Percentiles rank a stretch among this genome's conserved stretches.
These are phyloP conservation scores for Polygonum maritimum DNA, from an alignment of 148 eudicot species.

Conservation along the genomic window DNA sequence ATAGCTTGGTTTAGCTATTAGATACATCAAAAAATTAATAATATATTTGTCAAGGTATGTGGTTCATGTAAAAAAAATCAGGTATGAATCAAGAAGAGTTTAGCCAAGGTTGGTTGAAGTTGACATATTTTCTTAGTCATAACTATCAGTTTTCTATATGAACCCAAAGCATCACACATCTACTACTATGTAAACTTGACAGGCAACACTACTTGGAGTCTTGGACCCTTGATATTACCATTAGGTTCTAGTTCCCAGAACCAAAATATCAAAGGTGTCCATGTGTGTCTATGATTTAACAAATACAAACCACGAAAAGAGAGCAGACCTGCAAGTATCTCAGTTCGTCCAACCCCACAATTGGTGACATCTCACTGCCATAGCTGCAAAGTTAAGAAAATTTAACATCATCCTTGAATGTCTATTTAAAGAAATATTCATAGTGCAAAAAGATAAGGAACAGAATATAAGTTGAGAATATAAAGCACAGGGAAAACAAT, in stretches of 20 bases:
- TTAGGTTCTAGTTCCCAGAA: background rate
- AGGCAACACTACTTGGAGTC: background rate
- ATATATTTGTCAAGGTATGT: background rate
- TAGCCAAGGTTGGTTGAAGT: background rate
- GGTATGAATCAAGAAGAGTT: background rate
- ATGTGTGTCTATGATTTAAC: background rate
- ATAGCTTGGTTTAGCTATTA: background rate
- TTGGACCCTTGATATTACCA: background rate
- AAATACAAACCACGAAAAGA: background rate
- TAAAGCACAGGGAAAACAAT: background rate
- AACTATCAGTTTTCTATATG: background rate
- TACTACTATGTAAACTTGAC: background rate
- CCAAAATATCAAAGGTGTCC: background rate
- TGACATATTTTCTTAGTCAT: background rate
- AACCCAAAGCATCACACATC: background rate
- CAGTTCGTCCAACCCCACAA: slow-evolving; percentile 50
- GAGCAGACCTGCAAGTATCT: slow-evolving; percentile 40
- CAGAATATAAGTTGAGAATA: background rate
- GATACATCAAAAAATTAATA: background rate
- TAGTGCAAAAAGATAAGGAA: background rate
- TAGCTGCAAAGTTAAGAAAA: slow-evolving; percentile 44
- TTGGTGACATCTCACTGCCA: slow-evolving; percentile 67
- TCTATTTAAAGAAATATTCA: background rate
- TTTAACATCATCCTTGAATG: background rate
- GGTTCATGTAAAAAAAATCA: background rate